Conservation (phyloP, 225 moss, liverwort and hornwort species). For the Rhytidiadelphus loreus region DNA sequence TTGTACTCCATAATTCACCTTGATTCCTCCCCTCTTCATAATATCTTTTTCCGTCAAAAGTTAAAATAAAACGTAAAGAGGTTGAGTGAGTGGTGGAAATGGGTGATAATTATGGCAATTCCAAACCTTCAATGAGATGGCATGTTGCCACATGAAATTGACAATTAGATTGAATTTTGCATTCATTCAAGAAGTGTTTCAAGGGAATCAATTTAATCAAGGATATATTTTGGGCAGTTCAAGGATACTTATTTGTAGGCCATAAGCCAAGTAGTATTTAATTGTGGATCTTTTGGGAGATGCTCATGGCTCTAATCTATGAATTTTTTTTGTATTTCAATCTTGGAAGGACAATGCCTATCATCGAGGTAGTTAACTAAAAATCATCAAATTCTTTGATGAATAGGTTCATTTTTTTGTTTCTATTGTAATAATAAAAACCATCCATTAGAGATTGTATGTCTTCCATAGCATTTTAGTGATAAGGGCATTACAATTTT, state of each 20-base stretch:
- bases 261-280: neutral
- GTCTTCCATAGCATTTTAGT: accelerated
- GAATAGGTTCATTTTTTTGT: neutral
- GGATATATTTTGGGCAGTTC: neutral
- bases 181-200: neutral
- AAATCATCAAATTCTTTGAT: neutral
- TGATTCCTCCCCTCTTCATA: accelerated
- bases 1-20: neutral
- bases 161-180: neutral
- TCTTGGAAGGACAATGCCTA: neutral
- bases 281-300: neutral
- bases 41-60: accelerated
- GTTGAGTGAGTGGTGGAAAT: neutral
- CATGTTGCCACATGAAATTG: neutral
- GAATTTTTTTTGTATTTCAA: neutral
- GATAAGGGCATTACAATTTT: neutral
- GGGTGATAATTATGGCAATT: neutral
- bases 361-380: neutral
- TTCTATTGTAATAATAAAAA: neutral
- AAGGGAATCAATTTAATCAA: neutral
- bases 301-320: neutral
- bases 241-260: neutral
- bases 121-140: neutral
- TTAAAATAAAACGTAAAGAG: neutral
- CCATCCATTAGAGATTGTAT: accelerated